phyloP scores from a whole-genome alignment of 345 rosid species.

The Gynandropsis gynandra region DNA sequence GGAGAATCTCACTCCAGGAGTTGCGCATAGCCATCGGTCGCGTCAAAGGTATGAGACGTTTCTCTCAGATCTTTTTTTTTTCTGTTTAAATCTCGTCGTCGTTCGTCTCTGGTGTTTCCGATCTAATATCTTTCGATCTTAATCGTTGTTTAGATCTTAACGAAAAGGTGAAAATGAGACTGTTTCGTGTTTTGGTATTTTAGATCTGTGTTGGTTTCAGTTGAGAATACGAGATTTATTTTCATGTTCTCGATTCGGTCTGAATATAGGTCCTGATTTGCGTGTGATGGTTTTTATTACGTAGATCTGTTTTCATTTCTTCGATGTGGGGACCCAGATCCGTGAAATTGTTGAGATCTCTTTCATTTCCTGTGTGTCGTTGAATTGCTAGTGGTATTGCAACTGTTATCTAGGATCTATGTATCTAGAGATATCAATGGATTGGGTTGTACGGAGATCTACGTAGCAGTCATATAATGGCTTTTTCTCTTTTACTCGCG shows the following conservation, averaged over 20 bases:
- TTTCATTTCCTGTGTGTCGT: neutral
- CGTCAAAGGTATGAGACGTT: constrained; percentile 1
- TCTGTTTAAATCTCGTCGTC: constrained; percentile 7
- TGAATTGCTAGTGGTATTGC: neutral
- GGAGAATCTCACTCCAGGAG: constrained; percentile 24
- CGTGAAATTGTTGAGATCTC: neutral
- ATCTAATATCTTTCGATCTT: neutral
- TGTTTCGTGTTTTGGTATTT: neutral
- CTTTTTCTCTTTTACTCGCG: no score
- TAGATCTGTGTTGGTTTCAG: constrained; percentile 4
- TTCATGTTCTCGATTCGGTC: no score
- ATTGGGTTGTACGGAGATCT: neutral
- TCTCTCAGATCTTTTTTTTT: constrained; percentile 21
- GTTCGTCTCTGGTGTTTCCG: neutral
- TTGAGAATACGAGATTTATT: no score
- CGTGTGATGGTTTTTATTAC: no score
- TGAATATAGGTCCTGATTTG: no score
- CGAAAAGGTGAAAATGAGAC: constrained; percentile 1
- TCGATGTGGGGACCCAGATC: neutral
- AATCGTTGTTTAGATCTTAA: constrained; percentile 13
- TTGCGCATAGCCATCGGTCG: constrained; percentile 18
- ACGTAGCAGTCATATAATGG: no score
- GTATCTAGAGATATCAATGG: neutral
- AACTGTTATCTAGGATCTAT: constrained; percentile 1
- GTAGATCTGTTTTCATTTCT: neutral